phyloP scores from a whole-genome alignment of 768 basidiomycete species.

The Collybiopsis luxurians region DNA sequence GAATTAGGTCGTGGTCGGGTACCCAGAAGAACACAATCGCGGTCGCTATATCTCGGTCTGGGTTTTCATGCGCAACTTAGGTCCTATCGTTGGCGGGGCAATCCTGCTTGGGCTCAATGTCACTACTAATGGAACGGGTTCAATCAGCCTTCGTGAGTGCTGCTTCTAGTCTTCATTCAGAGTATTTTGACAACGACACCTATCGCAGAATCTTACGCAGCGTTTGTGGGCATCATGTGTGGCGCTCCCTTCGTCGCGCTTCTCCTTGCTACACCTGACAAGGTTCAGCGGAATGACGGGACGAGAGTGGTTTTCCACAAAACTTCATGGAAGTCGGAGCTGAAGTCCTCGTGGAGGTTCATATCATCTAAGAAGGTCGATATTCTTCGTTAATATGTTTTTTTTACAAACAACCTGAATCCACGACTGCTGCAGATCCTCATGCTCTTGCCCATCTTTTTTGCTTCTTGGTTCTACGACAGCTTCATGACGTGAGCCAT shows the following conservation, averaged over 20 bases:
- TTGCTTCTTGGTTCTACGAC: conserved; percentile 2
- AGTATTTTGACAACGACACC: too few species aligned
- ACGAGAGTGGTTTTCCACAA: not conserved
- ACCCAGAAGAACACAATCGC: not conserved
- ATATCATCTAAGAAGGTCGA: conserved; percentile 1
- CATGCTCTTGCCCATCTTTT: not conserved
- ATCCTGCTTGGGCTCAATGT: not conserved
- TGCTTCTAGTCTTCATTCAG: not conserved
- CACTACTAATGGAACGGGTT: not conserved
- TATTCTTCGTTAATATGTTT: too few species aligned
- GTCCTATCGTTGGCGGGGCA: not conserved
- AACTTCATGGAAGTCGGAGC: not conserved
- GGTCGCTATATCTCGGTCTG: not conserved
- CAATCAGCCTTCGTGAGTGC: not conserved
- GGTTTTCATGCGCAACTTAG: conserved; percentile 2
- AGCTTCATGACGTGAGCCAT: conserved; percentile 2
- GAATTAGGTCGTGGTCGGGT: not conserved
- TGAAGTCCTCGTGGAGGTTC: not conserved
- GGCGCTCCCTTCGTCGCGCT: not conserved
- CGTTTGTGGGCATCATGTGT: conserved; percentile 4
- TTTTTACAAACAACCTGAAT: too few species aligned
- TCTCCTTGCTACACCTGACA: not conserved
- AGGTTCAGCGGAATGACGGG: not conserved
- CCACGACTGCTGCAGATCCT: not conserved
- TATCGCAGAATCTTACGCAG: not conserved